phyloP scores from a whole-genome alignment of 2,329 filamentous ascomycete species.

The Xylaria sp. region DNA sequence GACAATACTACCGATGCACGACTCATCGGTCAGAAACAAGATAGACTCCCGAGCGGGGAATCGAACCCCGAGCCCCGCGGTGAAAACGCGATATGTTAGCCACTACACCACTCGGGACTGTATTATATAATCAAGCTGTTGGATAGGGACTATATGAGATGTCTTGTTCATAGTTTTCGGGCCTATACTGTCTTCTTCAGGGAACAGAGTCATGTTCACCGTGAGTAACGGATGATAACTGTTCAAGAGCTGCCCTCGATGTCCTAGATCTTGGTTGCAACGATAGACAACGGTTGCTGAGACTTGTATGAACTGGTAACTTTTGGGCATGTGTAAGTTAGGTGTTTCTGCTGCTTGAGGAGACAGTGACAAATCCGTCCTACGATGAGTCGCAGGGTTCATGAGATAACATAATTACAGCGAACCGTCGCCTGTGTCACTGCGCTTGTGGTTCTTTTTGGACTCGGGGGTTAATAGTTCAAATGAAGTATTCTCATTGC shows the following conservation, averaged over 20 bases:
- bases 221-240: neutral
- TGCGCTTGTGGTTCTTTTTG: neutral
- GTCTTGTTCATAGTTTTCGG: too few relatives aligned
- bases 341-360: too few relatives aligned
- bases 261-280: neutral
- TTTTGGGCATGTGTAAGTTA: neutral
- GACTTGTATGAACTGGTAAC: neutral
- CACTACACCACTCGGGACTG: conserved; percentile 17
- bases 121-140: neutral
- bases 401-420: neutral
- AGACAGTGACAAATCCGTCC: neutral
- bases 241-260: neutral
- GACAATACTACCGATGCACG: neutral
- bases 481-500: neutral
- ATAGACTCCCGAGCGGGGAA: conserved; percentile 13
- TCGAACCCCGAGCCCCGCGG: conserved; percentile 21
- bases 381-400: neutral
- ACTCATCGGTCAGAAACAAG: neutral
- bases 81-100: conserved; percentile 22
- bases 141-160: too few relatives aligned
- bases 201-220: neutral
- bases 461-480: neutral
- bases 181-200: neutral
- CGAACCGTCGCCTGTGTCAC: neutral
- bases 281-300: neutral